Percentiles rank a stretch among this genome's conserved stretches.
phyloP scores from a whole-genome alignment of 2,329 filamentous ascomycete species.

The Penicillium aurantiogriseum region DNA sequence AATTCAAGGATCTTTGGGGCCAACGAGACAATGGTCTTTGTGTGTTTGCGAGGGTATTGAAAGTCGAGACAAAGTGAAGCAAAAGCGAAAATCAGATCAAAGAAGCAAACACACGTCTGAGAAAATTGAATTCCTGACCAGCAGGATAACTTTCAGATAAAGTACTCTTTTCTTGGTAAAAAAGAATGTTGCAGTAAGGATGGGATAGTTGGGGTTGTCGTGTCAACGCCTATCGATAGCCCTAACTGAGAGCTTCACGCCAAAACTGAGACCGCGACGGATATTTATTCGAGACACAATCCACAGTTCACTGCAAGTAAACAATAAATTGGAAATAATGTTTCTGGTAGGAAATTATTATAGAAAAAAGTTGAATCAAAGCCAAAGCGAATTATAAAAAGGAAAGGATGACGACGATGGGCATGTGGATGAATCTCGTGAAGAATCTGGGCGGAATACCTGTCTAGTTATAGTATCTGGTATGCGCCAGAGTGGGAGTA shows the following conservation, averaged over 20 bases:
- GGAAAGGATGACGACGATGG: slow-evolving; percentile 22
- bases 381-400: slow-evolving; percentile 16
- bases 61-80: slow-evolving; percentile 3
- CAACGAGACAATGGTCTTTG: slow-evolving; percentile 3
- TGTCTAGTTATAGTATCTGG: slow-evolving; percentile 29
- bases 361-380: slow-evolving; percentile 1
- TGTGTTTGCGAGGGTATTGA: not conserved
- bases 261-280: slow-evolving; percentile 19
- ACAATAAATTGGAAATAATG: slow-evolving; percentile 17
- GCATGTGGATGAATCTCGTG: slow-evolving; percentile 37
- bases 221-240: slow-evolving; percentile 37
- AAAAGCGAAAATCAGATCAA: not conserved
- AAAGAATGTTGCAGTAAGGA: slow-evolving; percentile 34
- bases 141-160: slow-evolving; percentile 25
- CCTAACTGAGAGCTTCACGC: slow-evolving; percentile 21
- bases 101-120: not conserved
- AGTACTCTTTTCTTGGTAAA: slow-evolving; percentile 7
- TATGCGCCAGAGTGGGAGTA: slow-evolving; percentile 21
- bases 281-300: slow-evolving; percentile 25
- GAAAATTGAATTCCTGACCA: slow-evolving; percentile 27
- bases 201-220: slow-evolving; percentile 39
- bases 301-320: slow-evolving; percentile 13
- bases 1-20: not conserved
- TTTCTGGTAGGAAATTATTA: slow-evolving; percentile 13
- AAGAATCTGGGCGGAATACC: slow-evolving; percentile 31